Percentiles rank a stretch among this genome's conserved stretches.
Evolutionary conservation across 768 basidiomycete genomes (phyloP).

Genomic region (Auriscalpium vulgare): DNA sequence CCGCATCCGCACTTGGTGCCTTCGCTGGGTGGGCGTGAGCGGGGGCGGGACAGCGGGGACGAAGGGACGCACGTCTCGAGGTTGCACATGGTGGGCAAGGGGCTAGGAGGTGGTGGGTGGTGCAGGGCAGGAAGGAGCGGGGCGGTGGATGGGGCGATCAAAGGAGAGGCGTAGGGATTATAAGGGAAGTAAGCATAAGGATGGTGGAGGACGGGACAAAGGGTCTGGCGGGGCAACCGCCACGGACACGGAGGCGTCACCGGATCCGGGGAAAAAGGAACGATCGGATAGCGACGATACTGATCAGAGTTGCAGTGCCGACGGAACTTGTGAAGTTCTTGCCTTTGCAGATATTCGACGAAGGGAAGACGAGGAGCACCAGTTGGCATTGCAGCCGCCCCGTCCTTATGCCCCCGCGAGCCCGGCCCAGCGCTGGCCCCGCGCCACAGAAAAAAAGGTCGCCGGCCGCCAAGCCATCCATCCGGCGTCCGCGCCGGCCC

Average conservation of each 20-base stretch:
- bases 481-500: too few species aligned
- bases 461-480: too few species aligned
- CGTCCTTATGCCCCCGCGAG: too few species aligned
- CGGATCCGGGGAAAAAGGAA: constrained; percentile 6
- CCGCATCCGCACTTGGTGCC: constrained; percentile 73
- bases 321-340: too few species aligned
- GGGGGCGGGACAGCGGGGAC: constrained; percentile 12
- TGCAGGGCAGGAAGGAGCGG: constrained; percentile 9
- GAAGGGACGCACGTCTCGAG: constrained; percentile 28
- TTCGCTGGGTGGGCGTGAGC: constrained; percentile 39
- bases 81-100: constrained; percentile 25
- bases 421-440: too few species aligned
- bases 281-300: constrained; percentile 7
- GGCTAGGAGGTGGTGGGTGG: constrained; percentile 2
- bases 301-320: background rate
- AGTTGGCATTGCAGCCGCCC: too few species aligned
- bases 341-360: too few species aligned
- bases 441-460: too few species aligned
- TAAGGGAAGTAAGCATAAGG: constrained; percentile 10
- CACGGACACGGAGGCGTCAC: background rate
- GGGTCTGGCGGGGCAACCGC: constrained; percentile 4
- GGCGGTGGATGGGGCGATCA: background rate
- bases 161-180: constrained; percentile 3
- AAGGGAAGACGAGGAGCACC: too few species aligned
- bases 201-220: constrained; percentile 5